Evolutionary conservation across 73 alveolate species (phyloP).

Genomic region (Breviolum minutum): DNA sequence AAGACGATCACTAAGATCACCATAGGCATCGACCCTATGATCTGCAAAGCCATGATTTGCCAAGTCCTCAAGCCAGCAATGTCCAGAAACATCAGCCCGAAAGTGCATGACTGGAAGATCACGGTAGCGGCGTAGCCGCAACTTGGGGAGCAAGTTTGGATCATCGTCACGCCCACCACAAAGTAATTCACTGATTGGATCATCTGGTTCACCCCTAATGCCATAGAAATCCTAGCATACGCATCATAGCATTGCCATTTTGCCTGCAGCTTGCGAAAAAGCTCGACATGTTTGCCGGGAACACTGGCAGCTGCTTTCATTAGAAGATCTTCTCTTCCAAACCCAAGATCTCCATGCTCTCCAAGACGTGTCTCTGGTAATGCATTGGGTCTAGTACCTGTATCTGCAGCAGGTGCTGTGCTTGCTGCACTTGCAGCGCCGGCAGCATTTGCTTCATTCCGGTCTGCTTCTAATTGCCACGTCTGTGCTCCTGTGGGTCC

Average conservation of each 20-base stretch:
- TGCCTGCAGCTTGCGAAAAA: conserved; percentile 81
- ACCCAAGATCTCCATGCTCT: conserved; percentile 45
- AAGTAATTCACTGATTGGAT: conserved; percentile 89
- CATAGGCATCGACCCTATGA: conserved; percentile 58
- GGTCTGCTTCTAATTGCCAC: conserved; percentile 64
- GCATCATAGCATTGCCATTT: conserved; percentile 95
- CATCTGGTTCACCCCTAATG: conserved; percentile 75
- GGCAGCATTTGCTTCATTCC: not conserved
- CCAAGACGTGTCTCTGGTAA: conserved; percentile 48
- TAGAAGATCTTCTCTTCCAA: conserved; percentile 71
- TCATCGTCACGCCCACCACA: conserved; percentile 84
- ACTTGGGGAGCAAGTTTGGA: conserved; percentile 85
- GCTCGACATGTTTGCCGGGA: conserved; percentile 94
- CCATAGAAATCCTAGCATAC: conserved; percentile 70
- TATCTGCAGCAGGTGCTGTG: not conserved
- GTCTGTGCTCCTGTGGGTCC: conserved; percentile 64
- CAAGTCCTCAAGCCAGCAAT: conserved; percentile 74
- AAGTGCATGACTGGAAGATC: conserved; percentile 57
- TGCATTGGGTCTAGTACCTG: not conserved
- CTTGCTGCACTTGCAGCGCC: not conserved
- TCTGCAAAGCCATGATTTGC: conserved; percentile 63
- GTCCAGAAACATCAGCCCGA: conserved; percentile 76
- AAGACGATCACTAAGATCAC: conserved; percentile 28
- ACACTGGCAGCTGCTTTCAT: conserved; percentile 84
- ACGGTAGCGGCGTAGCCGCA: conserved; percentile 74